Base-by-base conservation (phyloP, 208 protist genomes). In the Balamuthia mandrillaris region DNA sequence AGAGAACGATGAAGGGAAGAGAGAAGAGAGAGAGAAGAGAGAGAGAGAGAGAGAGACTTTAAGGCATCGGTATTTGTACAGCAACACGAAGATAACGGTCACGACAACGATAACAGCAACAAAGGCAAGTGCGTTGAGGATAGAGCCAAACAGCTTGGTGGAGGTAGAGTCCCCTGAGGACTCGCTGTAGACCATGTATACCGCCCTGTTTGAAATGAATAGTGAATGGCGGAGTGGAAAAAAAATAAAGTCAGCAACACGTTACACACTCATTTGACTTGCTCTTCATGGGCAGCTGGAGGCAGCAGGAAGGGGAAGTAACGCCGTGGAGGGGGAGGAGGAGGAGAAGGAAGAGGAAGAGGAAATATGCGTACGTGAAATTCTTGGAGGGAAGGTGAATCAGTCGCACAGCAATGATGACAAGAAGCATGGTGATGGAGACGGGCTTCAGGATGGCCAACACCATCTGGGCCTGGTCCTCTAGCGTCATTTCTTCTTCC, bases 21-120 rank as follows among this genome's bases (percentile, higher is more conserved):
- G 49, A 54, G 49, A 18, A 54, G 49, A 18, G 16, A 14, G 49
- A 66, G 9, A 10, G 10, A 27, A 24, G 14, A 21, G 58, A 66
- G 58, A 29, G 16, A 29, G 58, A 27, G 58, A 10, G 58, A 10
- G 58, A n/a, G n/a, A n/a, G n/a, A 92, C 70, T 39, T 82, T 88
- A 45, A 86, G 75, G 88, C 85, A 94, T 47, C 85, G 58, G 85
- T 91, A 92, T 52, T 91, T 92, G 88, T 92, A 95, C 21, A 94
- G 81, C 14, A 92, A 10, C 33, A 94, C 81, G 63, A 95, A 88
- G 4, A 84, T n/a, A 31, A 88, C 86, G 0, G 93, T 95, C 16
- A 90, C 84, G n/a, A 77, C 65, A 29, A 94, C 16, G 65, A 95
- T 88, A 6, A 87, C 33, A 12, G 16, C 89, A 3, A 95, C 60